Evolutionary conservation across 495 filamentous ascomycete species (phyloP).

Genomic region (Trichoderma parareesei): DNA sequence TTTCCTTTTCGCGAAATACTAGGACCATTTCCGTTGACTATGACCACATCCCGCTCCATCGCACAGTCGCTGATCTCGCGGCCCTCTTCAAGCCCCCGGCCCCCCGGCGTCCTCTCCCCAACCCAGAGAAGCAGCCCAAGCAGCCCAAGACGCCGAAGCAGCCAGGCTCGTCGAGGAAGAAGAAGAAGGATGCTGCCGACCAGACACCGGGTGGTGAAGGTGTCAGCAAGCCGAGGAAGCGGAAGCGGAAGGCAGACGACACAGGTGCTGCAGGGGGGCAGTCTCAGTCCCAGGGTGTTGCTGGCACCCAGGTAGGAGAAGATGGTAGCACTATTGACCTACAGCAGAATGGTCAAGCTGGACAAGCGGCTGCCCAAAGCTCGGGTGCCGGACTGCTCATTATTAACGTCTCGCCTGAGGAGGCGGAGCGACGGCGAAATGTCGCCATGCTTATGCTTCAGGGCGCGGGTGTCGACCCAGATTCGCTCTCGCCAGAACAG

Average conservation of each 20-base stretch:
- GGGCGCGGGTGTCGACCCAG: slow-evolving; percentile 28
- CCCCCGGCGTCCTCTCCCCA: neutral
- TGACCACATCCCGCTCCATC: slow-evolving; percentile 39
- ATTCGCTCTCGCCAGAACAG: slow-evolving; percentile 37
- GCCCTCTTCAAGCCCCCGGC: slow-evolving; percentile 4
- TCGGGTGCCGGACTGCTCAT: slow-evolving; percentile 12
- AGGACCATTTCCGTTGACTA: slow-evolving; percentile 37
- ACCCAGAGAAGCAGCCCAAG: neutral
- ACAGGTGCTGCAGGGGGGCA: neutral
- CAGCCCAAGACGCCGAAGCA: slow-evolving; percentile 13
- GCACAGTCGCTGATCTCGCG: slow-evolving; percentile 32
- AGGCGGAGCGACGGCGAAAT: slow-evolving; percentile 32
- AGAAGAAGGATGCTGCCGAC: slow-evolving; percentile 38
- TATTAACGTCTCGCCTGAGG: slow-evolving; percentile 34
- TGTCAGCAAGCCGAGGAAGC: slow-evolving; percentile 18
- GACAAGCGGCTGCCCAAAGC: slow-evolving; percentile 13
- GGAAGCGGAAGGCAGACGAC: slow-evolving; percentile 23
- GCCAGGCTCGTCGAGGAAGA: slow-evolving; percentile 48
- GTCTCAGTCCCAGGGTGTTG: slow-evolving; percentile 7
- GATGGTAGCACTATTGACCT: slow-evolving; percentile 3
- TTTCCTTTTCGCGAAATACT: slow-evolving; percentile 32
- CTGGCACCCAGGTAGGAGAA: slow-evolving; percentile 13
- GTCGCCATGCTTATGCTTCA: slow-evolving; percentile 33
- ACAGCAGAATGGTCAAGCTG: slow-evolving; percentile 16
- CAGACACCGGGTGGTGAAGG: slow-evolving; percentile 28